Conservation (phyloP, 202 grass and related monocot genomes). For the Digitaria exilis region DNA sequence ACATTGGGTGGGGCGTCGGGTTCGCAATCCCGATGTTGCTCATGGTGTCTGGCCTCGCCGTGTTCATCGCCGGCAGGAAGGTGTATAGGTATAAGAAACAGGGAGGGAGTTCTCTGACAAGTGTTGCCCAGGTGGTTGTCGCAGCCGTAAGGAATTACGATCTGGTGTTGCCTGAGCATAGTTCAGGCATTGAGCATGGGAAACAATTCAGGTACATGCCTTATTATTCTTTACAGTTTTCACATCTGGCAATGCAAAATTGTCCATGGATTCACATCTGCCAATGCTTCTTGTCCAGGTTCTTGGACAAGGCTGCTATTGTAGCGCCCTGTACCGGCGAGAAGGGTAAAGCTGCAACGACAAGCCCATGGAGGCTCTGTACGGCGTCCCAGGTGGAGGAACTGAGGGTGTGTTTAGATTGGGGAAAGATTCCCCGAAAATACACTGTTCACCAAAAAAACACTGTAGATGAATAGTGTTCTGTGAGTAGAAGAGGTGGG, state of each 20-base stretch:
- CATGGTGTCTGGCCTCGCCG: constrained; percentile 11
- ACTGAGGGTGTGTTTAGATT: too few relatives aligned
- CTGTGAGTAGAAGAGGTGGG: too few relatives aligned
- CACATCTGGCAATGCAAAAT: not conserved
- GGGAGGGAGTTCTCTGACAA: constrained; percentile 26
- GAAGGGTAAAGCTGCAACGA: not conserved
- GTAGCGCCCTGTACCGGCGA: not conserved
- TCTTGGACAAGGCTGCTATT: constrained; percentile 21
- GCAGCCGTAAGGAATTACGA: constrained; percentile 28
- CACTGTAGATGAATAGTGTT: too few relatives aligned
- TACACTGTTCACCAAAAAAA: too few relatives aligned
- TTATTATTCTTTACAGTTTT: too few relatives aligned
- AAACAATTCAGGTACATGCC: constrained; percentile 4
- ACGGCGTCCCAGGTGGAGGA: constrained; percentile 60
- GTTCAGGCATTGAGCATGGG: not conserved
- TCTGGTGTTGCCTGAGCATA: constrained; percentile 14
- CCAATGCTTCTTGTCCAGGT: not conserved
- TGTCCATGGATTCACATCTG: not conserved
- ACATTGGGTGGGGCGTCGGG: constrained; percentile 46
- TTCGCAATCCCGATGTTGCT: constrained; percentile 3
- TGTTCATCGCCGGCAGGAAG: constrained; percentile 22
- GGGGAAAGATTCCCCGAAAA: too few relatives aligned
- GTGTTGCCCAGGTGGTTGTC: constrained; percentile 38
- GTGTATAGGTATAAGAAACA: constrained; percentile 27
- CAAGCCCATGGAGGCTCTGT: constrained; percentile 41